These are phyloP conservation scores for Diaporthe aspalathi DNA, from an alignment of 2,329 filamentous ascomycete genomes.

Conservation along the genomic window DNA sequence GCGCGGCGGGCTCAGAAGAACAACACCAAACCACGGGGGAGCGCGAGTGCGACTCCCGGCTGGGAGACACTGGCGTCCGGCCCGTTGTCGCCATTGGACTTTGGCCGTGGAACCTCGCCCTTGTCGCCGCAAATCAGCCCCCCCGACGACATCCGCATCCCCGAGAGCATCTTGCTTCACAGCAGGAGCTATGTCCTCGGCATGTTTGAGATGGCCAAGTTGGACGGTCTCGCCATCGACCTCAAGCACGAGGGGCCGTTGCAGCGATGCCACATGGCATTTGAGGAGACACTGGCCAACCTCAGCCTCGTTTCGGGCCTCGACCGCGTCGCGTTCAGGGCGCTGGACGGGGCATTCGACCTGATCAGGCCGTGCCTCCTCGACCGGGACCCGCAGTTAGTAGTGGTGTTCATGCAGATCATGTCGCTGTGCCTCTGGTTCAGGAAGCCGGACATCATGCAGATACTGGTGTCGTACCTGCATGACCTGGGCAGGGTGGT, in stretches of 20 bases:
- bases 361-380: constrained; percentile 23
- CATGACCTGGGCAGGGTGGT: constrained; percentile 29
- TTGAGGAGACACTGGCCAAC: constrained; percentile 35
- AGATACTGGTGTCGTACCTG: constrained; percentile 26
- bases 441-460: constrained; percentile 30
- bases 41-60: background rate
- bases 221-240: background rate
- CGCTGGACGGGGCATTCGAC: constrained; percentile 31
- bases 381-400: constrained; percentile 23
- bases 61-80: background rate
- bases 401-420: constrained; percentile 29
- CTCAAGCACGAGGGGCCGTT: constrained; percentile 32
- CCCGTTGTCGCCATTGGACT: constrained; percentile 2
- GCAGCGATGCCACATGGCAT: constrained; percentile 27
- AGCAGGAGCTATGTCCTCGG: constrained; percentile 25
- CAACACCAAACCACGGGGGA: background rate
- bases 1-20: constrained; percentile 24
- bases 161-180: constrained; percentile 31
- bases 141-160: constrained; percentile 23
- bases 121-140: constrained; percentile 11
- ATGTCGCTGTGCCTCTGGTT: constrained; percentile 30
- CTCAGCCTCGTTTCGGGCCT: constrained; percentile 17
- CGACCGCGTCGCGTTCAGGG: constrained; percentile 30
- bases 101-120: background rate
- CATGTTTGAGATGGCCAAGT: constrained; percentile 9